Evolutionary conservation across 2,329 filamentous ascomycete genomes (phyloP).

Genomic region (Lomentospora prolificans): DNA sequence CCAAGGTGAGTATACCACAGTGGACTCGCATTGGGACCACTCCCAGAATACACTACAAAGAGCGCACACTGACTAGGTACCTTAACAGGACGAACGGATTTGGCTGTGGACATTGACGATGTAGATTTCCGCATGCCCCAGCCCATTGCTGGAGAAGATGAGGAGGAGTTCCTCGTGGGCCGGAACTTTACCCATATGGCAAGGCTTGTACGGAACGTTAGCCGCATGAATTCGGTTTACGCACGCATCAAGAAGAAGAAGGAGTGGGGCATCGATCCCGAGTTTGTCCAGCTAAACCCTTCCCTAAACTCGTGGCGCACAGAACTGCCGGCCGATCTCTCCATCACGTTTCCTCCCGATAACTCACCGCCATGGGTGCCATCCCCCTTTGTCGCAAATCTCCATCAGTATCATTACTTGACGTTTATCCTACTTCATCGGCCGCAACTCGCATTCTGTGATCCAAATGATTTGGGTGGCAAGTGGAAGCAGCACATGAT

Average conservation of each 20-base stretch:
- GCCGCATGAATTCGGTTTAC: slow-evolving; percentile 67
- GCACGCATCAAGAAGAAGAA: slow-evolving; percentile 63
- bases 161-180: slow-evolving; percentile 66
- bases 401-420: slow-evolving; percentile 83
- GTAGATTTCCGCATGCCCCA: slow-evolving; percentile 64
- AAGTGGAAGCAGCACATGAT: slow-evolving; percentile 85
- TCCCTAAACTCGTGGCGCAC: slow-evolving; percentile 66
- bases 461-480: slow-evolving; percentile 59
- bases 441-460: slow-evolving; percentile 71
- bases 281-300: slow-evolving; percentile 70
- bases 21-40: background rate
- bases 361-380: slow-evolving; percentile 75
- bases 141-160: slow-evolving; percentile 57
- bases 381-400: slow-evolving; percentile 79
- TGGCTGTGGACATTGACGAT: slow-evolving; percentile 63
- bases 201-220: slow-evolving; percentile 67
- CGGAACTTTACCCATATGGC: slow-evolving; percentile 78
- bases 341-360: slow-evolving; percentile 67
- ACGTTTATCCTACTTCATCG: slow-evolving; percentile 79
- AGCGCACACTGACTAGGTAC: background rate
- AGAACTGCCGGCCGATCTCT: slow-evolving; percentile 68
- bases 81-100: slow-evolving; percentile 60
- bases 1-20: slow-evolving; percentile 52
- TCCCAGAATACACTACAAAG: background rate
- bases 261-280: slow-evolving; percentile 80